phyloP scores from a whole-genome alignment of 1,139 yeast genomes.

The Candida tropicalis region DNA sequence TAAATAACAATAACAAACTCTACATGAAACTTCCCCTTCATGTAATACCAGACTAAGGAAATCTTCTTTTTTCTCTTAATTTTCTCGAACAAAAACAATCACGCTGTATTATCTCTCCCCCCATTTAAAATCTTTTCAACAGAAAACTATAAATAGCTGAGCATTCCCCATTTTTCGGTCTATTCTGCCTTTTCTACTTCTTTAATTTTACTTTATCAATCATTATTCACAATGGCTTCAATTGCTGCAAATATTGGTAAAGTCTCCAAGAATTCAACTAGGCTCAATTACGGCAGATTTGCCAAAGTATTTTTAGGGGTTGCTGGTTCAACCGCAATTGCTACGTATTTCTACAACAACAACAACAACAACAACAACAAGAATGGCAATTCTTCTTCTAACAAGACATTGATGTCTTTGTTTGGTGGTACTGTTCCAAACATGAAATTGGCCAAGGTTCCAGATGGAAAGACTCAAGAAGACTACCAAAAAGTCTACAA shows the following conservation, averaged over 20 bases:
- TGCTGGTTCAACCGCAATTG: slow-evolving; percentile 26
- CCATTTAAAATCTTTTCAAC: not conserved
- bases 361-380: slow-evolving; percentile 17
- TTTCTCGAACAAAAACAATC: too few species aligned
- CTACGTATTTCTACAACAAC: slow-evolving; percentile 19
- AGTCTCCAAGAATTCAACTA: slow-evolving; percentile 6
- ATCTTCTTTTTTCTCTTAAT: not conserved
- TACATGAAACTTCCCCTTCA: too few species aligned
- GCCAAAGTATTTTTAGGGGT: slow-evolving; percentile 19
- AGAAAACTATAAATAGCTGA: slow-evolving; percentile 2
- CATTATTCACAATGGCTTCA: slow-evolving; percentile 19
- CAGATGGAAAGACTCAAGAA: slow-evolving; percentile 34
- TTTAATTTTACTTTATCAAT: too few species aligned
- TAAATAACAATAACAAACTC: too few species aligned
- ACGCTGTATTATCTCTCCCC: not conserved
- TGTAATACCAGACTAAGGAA: too few species aligned
- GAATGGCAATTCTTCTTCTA: slow-evolving; percentile 15
- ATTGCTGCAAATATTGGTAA: slow-evolving; percentile 14
- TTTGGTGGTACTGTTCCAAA: slow-evolving; percentile 25
- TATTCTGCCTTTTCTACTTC: too few species aligned
- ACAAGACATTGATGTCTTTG: slow-evolving; percentile 15
- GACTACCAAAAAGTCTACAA: slow-evolving; percentile 82
- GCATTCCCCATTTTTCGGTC: too few species aligned
- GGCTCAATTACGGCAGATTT: slow-evolving; percentile 7
- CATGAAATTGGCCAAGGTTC: slow-evolving; percentile 27